Evolutionary conservation across 164 flowering plant genomes (phyloP), one percentile per base, ranked within the genome.

Genomic region (Saururus chinensis): DNA sequence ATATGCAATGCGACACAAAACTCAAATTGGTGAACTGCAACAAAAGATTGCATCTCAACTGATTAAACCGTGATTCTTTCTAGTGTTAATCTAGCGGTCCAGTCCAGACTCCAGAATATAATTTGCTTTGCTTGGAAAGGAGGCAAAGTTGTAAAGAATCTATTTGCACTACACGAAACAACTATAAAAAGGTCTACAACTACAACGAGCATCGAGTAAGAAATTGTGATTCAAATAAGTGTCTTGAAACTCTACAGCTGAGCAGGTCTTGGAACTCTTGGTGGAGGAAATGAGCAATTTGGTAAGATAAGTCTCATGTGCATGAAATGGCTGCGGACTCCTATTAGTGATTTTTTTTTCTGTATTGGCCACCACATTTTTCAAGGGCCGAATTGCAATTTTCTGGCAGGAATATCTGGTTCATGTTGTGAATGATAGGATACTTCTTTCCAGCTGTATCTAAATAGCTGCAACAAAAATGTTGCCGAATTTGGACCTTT

Each of bases 401-500:
- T 24, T 22, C 14, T 26, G 17, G 57, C 30, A 55, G 22, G n/a
- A 22, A 20, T 24, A 16, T 23, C 58, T 55, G 30, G 57, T 21
- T 20, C 57, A 6, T 45, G 17, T 17, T 12, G 14, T 12, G 26
- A 54, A 22, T 21, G 23, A 22, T 24, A 23, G 58, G 16, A 24
- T 10, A 4, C 19, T 55, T 11, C 37, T 55, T 6, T 17, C 17
- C n/a, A 14, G 16, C 58, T 12, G 19, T 11, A 20, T 53, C 56
- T n/a, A 53, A 53, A 24, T 19, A 55, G 5, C 2, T 21, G 25
- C 13, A 23, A 19, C 16, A 21, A 23, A 55, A 23, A 74, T 76
- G 76, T 60, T 65, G 22, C 80, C 81, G 21, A 71, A 77, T 57
- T 51, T 77, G 30, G 75, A 80, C 64, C 64, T 79, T 4, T 48